Conservation (phyloP, 345 rosid species). For the Eucalyptus victrix region DNA sequence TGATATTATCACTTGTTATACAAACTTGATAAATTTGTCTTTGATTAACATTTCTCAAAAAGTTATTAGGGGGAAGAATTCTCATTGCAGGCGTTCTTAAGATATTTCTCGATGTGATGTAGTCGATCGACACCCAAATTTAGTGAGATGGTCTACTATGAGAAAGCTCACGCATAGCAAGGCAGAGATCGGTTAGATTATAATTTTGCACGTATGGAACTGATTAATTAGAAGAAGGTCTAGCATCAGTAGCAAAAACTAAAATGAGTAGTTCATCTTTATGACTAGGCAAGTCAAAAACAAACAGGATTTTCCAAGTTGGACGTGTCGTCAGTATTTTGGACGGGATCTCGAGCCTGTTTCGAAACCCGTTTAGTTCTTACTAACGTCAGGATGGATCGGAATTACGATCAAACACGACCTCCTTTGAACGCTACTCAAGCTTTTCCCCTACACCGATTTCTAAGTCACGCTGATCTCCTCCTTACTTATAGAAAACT, state of each 20-base stretch:
- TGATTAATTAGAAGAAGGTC: background rate
- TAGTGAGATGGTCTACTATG: background rate
- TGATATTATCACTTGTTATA: background rate
- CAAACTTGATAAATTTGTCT: background rate
- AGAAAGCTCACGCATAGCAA: background rate
- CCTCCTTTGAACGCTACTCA: background rate
- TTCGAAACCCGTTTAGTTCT: background rate
- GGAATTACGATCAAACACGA: background rate
- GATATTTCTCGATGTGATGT: background rate
- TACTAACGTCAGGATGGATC: background rate
- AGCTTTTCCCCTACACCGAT: background rate
- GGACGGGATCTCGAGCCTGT: background rate
- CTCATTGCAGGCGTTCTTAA: background rate
- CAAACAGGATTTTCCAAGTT: background rate
- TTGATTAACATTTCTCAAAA: background rate
- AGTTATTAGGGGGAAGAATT: background rate
- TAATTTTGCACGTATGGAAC: background rate
- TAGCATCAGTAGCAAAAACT: background rate
- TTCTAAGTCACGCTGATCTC: background rate
- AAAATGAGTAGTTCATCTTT: background rate
- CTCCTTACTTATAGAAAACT: background rate
- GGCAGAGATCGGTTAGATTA: background rate
- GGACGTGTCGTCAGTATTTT: background rate
- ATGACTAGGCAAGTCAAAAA: background rate
- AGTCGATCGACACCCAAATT: background rate